Base-by-base conservation (phyloP, 768 basidiomycete species). In the Phylloporus scabripes region DNA sequence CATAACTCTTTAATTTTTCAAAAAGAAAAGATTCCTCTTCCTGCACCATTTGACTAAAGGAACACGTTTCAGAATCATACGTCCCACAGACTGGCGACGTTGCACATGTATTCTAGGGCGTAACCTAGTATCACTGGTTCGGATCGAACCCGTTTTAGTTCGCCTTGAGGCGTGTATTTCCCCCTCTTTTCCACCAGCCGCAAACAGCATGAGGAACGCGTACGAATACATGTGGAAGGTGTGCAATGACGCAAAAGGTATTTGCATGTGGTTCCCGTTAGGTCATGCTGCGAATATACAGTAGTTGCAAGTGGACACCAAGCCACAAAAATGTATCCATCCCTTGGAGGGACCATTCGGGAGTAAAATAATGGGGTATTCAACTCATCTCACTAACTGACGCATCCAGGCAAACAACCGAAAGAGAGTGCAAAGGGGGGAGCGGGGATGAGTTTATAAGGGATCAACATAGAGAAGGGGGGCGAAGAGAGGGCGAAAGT, bases 31-130 rank as follows among this genome's bases (percentile, higher is more conserved):
- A 48, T 28, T 24, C 29, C 36, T 34, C 42, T 49, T 42, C n/a
- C 48, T 46, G 23, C n/a, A n/a, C n/a, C n/a, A n/a, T n/a, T 48
- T 53, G 51, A 55, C 40, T 17, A 42, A 56, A 37, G 20, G 36
- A 42, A 47, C 59, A 52, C 51, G 54, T 57, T 54, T 51, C 54
- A 54, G 29, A 48, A 51, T 51, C 54, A 61, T 14, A 39, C 47
- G 37, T 36, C 45, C 39, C 31, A 38, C 32, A 36, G 55, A 52
- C 50, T 51, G 37, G 40, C 42, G 29, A 28, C 20, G 29, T 29
- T 32, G 18, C 9, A 3, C 9, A 23, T 29, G 36, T 49, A 42
- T 26, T 51, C 37, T 18, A 37, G 41, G 61, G 61, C 42, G 60
- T 39, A 63, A 45, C 29, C 5, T 8, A 17, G 45, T 31, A 34